Conservation (phyloP, 257 asterid genomes). For the Orobanche coerulescens region DNA sequence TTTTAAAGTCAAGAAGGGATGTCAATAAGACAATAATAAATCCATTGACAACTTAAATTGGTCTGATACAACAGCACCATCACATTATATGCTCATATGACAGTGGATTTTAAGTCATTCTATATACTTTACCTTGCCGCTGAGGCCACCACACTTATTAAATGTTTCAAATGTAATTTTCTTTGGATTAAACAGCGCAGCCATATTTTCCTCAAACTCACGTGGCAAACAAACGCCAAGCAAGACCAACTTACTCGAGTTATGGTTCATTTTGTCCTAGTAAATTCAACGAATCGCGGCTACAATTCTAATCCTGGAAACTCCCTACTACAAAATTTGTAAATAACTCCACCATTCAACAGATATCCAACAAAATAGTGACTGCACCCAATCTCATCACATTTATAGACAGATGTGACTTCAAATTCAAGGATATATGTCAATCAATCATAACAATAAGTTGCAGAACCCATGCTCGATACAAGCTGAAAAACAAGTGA, state of each 20-base stretch:
- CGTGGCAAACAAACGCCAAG: not conserved
- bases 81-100: constrained; percentile 3
- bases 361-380: too few species aligned
- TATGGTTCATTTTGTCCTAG: not conserved
- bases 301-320: not conserved
- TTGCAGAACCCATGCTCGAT: not conserved
- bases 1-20: not conserved
- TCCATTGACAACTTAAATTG: not conserved
- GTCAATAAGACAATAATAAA: not conserved
- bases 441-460: not conserved
- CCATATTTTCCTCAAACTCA: not conserved
- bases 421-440: not conserved
- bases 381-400: not conserved
- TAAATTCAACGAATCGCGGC: not conserved
- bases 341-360: not conserved
- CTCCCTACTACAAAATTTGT: not conserved
- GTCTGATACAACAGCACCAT: not conserved
- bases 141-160: not conserved
- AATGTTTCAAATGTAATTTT: not conserved
- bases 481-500: not conserved
- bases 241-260: not conserved
- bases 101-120: not conserved
- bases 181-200: not conserved
- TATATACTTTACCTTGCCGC: not conserved
- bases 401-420: not conserved